Evolutionary conservation across 73 alveolate species (phyloP).

Genomic region (Breviolum minutum): DNA sequence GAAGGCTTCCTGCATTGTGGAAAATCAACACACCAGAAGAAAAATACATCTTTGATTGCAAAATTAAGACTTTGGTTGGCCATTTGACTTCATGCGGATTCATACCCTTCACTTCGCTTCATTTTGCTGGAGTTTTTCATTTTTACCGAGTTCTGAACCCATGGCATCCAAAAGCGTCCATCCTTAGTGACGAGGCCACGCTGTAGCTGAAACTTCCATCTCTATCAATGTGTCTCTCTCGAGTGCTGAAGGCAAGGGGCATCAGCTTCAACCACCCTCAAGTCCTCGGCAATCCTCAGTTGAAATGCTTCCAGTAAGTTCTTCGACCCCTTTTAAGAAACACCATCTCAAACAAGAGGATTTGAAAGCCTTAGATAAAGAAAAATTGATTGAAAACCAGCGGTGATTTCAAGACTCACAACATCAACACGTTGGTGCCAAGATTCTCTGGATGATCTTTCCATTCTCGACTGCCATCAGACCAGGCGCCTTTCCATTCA

Average conservation of each 20-base stretch:
- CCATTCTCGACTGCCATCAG: slow-evolving; percentile 83
- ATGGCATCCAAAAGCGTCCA: slow-evolving; percentile 93
- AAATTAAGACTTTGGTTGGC: no score
- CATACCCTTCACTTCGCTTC: no score
- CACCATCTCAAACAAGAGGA: neutral
- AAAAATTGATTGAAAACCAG: neutral
- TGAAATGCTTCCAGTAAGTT: neutral
- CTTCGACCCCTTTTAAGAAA: no score
- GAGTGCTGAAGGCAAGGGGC: neutral
- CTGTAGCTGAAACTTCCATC: neutral
- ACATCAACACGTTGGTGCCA: neutral
- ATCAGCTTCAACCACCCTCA: slow-evolving; percentile 74
- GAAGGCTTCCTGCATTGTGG: slow-evolving; percentile 46
- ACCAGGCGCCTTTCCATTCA: slow-evolving; percentile 89
- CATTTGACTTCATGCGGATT: no score
- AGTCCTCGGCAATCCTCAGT: slow-evolving; percentile 53
- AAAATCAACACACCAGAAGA: neutral
- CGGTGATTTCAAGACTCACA: neutral
- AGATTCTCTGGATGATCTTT: slow-evolving; percentile 53
- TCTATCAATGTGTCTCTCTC: neutral
- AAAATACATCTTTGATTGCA: no score
- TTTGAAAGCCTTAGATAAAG: neutral
- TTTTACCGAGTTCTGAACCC: slow-evolving; percentile 26
- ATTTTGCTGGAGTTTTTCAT: no score
- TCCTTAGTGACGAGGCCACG: neutral